Evolutionary conservation across 768 basidiomycete genomes (phyloP).

Genomic region (Mycena vulgaris): DNA sequence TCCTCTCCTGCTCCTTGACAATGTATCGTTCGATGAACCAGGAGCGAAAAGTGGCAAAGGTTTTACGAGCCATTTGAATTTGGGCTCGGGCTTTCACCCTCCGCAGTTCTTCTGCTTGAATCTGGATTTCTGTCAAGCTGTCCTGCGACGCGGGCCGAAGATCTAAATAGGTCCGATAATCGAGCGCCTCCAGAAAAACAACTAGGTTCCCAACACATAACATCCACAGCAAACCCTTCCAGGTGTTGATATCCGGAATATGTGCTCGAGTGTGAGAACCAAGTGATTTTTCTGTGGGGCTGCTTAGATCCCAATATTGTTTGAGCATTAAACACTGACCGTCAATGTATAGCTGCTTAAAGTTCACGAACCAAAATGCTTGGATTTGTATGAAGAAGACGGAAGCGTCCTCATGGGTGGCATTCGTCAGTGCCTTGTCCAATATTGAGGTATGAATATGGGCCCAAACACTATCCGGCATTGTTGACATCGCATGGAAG

Average conservation of each 20-base stretch:
- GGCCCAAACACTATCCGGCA: neutral
- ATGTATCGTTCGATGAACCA: neutral
- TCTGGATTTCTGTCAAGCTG: too few species aligned
- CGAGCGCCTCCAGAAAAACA: neutral
- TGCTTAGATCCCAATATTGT: too few species aligned
- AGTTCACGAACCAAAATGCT: neutral
- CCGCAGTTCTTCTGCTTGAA: neutral
- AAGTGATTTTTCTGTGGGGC: neutral
- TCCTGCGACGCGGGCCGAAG: neutral
- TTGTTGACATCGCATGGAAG: neutral
- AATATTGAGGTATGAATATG: neutral
- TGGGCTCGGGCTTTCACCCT: neutral
- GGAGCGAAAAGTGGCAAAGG: neutral
- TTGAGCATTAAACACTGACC: neutral
- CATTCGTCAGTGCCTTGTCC: neutral
- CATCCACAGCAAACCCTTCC: slow-evolving; percentile 3
- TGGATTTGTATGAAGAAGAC: slow-evolving; percentile 8
- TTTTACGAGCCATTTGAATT: neutral
- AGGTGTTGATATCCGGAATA: neutral
- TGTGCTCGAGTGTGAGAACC: neutral
- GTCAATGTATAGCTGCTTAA: neutral
- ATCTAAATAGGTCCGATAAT: neutral
- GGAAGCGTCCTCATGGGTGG: neutral
- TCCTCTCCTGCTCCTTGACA: neutral
- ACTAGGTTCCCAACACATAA: neutral